Percentiles rank a stretch among this genome's conserved stretches.
Evolutionary conservation across 2,329 filamentous ascomycete species (phyloP).

Genomic region (Talaromyces pinophilus): DNA sequence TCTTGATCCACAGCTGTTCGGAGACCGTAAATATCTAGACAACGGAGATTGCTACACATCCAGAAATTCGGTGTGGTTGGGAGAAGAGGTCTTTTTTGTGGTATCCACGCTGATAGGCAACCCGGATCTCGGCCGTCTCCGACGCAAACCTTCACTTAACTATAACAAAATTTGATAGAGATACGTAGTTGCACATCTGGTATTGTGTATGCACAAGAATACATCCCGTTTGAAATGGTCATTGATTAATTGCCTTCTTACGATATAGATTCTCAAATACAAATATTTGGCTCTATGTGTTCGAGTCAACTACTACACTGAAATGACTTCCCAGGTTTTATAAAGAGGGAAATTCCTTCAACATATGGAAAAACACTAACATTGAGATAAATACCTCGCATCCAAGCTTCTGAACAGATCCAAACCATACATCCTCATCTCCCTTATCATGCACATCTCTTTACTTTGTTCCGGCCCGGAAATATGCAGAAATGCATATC

Average conservation of each 20-base stretch:
- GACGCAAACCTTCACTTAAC: not conserved
- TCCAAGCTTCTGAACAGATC: too few species aligned
- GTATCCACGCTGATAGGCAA: constrained; percentile 8
- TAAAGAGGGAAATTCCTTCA: too few species aligned
- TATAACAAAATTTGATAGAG: too few species aligned
- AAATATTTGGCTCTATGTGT: not conserved
- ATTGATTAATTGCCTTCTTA: not conserved
- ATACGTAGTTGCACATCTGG: too few species aligned
- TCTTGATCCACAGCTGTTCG: not conserved
- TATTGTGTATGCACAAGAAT: not conserved
- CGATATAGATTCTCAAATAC: too few species aligned
- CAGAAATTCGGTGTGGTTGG: not conserved
- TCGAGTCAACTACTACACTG: too few species aligned
- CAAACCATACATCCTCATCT: too few species aligned
- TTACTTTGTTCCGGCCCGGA: not conserved
- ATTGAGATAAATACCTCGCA: too few species aligned
- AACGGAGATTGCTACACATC: not conserved
- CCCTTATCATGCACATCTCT: not conserved
- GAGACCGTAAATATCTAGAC: not conserved
- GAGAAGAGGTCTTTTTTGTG: constrained; percentile 1
- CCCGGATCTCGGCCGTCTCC: constrained; percentile 21
- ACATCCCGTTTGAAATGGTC: not conserved
- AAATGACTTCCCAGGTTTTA: too few species aligned
- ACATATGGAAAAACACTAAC: too few species aligned
- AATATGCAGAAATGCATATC: not conserved